These are phyloP conservation scores for Ensete glaucum DNA, from an alignment of 176 grass and related monocot genomes.

Conservation along the genomic window DNA sequence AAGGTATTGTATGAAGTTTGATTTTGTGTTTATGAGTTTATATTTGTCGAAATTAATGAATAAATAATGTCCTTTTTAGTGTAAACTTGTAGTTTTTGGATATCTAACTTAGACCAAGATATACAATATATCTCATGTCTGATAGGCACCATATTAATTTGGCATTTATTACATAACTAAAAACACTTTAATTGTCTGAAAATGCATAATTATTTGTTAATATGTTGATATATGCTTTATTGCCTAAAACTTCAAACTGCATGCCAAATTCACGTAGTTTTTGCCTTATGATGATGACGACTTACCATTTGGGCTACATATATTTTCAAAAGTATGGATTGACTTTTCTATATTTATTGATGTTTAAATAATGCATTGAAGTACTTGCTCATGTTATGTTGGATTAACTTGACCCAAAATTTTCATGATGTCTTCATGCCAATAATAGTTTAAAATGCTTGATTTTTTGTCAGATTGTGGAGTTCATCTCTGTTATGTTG, in stretches of 20 bases:
- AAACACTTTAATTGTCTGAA: background rate
- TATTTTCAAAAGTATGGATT: too few relatives aligned
- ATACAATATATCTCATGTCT: background rate
- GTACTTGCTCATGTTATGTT: too few relatives aligned
- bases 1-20: constrained; percentile 37
- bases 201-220: background rate
- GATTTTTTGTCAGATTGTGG: constrained; percentile 64
- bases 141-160: background rate
- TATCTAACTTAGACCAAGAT: background rate
- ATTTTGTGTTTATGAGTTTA: background rate
- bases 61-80: background rate
- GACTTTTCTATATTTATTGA: too few relatives aligned
- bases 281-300: too few relatives aligned
- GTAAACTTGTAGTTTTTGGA: background rate
- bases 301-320: too few relatives aligned
- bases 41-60: background rate
- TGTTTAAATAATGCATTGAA: too few relatives aligned
- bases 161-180: background rate
- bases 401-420: too few relatives aligned
- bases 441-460: too few relatives aligned
- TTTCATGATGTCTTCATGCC: too few relatives aligned
- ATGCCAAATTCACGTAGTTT: too few relatives aligned
- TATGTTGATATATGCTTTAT: background rate
- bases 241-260: background rate
- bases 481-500: constrained; percentile 92